Evolutionary conservation across 192 early-diverging fungal genomes (phyloP).

Genomic region (Paraglomus brasilianum): DNA sequence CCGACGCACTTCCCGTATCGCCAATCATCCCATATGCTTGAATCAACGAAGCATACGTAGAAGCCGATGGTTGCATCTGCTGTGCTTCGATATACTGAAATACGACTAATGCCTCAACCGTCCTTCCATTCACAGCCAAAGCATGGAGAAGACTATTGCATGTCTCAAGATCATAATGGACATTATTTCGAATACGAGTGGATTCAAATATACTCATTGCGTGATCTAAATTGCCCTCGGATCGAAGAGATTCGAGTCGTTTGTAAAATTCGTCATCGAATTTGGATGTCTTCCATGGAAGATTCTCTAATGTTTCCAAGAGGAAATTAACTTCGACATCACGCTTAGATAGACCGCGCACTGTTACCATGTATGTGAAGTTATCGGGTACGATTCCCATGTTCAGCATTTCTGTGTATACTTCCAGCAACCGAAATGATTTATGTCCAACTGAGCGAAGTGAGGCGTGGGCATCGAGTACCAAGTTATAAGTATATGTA

Average conservation of each 20-base stretch:
- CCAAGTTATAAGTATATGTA: conserved; percentile 10
- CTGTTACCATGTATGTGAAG: conserved; percentile 4
- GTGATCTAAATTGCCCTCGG: background rate
- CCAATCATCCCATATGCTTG: conserved; percentile 11
- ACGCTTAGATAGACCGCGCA: conserved; percentile 10
- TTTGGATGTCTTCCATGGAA: background rate
- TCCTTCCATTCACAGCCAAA: background rate
- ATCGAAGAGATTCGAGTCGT: background rate
- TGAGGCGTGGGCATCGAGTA: conserved; percentile 4
- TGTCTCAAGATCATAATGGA: conserved; percentile 11
- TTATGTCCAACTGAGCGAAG: background rate
- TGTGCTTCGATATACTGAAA: conserved; percentile 20
- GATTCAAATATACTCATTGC: conserved; percentile 8
- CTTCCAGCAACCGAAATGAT: background rate
- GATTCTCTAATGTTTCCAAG: background rate
- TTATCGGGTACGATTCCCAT: conserved; percentile 9
- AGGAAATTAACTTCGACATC: conserved; percentile 1
- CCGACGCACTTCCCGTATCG: conserved; percentile 15
- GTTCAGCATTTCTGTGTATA: conserved; percentile 24
- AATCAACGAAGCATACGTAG: conserved; percentile 21
- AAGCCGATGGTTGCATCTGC: background rate
- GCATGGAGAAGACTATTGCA: conserved; percentile 19
- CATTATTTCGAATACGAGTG: background rate
- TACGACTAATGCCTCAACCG: conserved; percentile 6
- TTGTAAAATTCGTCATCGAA: background rate